Base-by-base conservation (phyloP, 306 rosid genomes). In the Prinsepia uniflora region DNA sequence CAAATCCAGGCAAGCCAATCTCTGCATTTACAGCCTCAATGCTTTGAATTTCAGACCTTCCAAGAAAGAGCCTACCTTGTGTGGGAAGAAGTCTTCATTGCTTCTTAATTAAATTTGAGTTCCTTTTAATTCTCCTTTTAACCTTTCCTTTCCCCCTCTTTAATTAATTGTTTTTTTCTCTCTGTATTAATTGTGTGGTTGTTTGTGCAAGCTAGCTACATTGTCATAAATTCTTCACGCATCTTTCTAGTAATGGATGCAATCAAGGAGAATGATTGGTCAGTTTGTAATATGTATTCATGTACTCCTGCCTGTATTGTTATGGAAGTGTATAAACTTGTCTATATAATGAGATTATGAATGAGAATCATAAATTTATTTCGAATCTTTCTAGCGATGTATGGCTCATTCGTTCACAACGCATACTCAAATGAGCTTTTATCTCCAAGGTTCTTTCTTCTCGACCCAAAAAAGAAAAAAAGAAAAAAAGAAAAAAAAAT, bases 21-120 rank as follows among this genome's bases (percentile, higher is more conserved):
- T 90, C 70, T 94, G 98, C 89, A 86, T 94, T 67, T 94, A 94
- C 80, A 90, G 95, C 80, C 66, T 94, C 14, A 88, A 72, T 67
- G 88, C 98, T 48, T 77, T 94, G 74, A 94, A 75, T 66, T 94
- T 85, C 86, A 94, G 89, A 88, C 98, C 98, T 54, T 53, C 87
- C 40, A 83, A 74, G 72, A 90, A 77, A 82, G 86, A 87, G 17
- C 67, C 56, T 70, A 68, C 59, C 65, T 80, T 88, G 17, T 93
- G 97, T 75, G 96, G 96, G 67, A 78, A 78, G 55, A 15, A 40
- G 36, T 30, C 36, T 30, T 30, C 36, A 30, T 30, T 30, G 36
- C 36, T 30, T 30, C 36, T 30, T 2, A 30, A 30, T 30, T 30
- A 30, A 30, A 30, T 30, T 30, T 30, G 4, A 30, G 36, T 30